Evolutionary conservation across 768 basidiomycete genomes (phyloP).

Genomic region (Leccinellum albellum): DNA sequence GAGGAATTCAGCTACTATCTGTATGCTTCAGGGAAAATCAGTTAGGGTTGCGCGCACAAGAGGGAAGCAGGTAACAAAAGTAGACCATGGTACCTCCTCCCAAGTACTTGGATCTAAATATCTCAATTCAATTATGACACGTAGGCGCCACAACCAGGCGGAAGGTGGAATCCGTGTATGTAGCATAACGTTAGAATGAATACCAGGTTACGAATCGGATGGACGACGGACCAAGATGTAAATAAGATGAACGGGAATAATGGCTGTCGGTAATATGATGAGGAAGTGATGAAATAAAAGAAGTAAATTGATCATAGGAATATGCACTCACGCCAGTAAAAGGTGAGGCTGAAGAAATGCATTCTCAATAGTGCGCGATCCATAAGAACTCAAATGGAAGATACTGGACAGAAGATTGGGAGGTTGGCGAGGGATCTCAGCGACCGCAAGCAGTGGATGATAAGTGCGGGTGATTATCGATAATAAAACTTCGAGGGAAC

Average conservation of each 20-base stretch:
- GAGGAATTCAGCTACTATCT: background rate
- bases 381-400: background rate
- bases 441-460: conserved; percentile 9
- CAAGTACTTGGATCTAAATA: background rate
- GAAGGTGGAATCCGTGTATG: conserved; percentile 7
- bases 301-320: conserved; percentile 1
- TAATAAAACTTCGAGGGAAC: conserved; percentile 17
- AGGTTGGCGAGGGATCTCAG: conserved; percentile 1
- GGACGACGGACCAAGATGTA: background rate
- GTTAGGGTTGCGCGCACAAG: background rate
- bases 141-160: conserved; percentile 1
- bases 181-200: conserved; percentile 5
- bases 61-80: background rate
- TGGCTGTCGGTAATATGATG: conserved; percentile 2
- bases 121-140: conserved; percentile 5
- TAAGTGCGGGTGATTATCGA: conserved; percentile 26
- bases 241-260: background rate
- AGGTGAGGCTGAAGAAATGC: background rate
- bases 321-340: conserved; percentile 7
- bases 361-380: background rate
- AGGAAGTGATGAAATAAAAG: background rate
- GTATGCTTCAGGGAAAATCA: background rate
- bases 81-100: background rate
- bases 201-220: background rate
- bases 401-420: background rate